Percentiles rank a stretch among this genome's conserved stretches.
These are phyloP conservation scores for Coemansia sp. DNA, from an alignment of 192 early-diverging fungal species.

Conservation along the genomic window DNA sequence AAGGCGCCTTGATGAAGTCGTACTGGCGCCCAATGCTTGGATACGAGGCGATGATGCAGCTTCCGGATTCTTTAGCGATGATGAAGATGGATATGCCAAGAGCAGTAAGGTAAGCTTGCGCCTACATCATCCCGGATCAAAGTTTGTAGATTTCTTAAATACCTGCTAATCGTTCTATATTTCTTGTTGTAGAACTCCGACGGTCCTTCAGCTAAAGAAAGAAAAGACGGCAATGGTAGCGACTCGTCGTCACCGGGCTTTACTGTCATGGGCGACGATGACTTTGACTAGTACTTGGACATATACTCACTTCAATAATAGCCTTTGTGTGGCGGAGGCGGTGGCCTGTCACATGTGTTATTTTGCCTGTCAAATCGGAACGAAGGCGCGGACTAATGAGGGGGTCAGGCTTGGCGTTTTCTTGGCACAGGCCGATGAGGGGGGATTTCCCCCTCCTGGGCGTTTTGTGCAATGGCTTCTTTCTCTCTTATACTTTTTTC, in stretches of 20 bases:
- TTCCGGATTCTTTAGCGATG: slow-evolving; percentile 25
- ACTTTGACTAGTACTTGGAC: slow-evolving; percentile 2
- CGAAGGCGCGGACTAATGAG: slow-evolving; percentile 4
- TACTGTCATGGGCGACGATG: slow-evolving; percentile 15
- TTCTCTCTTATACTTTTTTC: background rate
- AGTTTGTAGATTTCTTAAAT: background rate
- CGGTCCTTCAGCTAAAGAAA: background rate
- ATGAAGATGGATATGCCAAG: slow-evolving; percentile 2
- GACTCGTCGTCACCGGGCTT: slow-evolving; percentile 1
- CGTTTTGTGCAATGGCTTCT: background rate
- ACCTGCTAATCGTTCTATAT: background rate
- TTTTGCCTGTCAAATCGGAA: background rate
- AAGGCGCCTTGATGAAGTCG: slow-evolving; percentile 15
- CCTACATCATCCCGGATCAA: background rate
- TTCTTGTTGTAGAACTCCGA: background rate
- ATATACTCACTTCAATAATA: background rate
- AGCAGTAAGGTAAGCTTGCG: background rate
- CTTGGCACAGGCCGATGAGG: slow-evolving; percentile 2
- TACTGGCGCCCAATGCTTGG: slow-evolving; percentile 21
- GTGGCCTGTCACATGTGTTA: slow-evolving; percentile 1
- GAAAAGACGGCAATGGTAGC: background rate
- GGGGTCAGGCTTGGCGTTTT: background rate
- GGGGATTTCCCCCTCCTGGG: background rate
- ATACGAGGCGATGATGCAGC: background rate
- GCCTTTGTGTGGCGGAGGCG: background rate